Conservation (phyloP, 1,284 basidiomycete species). For the Trametes polyzona region DNA sequence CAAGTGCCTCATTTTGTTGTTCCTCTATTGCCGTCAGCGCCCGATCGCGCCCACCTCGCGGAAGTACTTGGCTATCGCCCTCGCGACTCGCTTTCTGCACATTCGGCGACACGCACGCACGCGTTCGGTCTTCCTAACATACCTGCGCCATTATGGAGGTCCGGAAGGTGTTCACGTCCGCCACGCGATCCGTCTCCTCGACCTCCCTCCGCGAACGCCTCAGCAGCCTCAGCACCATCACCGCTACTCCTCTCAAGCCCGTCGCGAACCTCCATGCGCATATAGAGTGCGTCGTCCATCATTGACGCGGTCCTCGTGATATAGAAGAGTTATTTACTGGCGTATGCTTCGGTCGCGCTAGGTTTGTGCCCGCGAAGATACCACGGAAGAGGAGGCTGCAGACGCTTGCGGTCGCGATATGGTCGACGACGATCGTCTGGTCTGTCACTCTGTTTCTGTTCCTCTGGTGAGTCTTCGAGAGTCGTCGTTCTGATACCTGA, state of each 20-base stretch:
- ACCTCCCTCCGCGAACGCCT: constrained; percentile 56
- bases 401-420: constrained; percentile 85
- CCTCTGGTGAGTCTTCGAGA: constrained; percentile 67
- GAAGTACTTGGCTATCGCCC: no score
- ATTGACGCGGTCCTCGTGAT: no score
- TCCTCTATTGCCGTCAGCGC: neutral
- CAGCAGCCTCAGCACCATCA: constrained; percentile 56
- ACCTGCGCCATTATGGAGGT: constrained; percentile 31
- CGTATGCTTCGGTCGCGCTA: constrained; percentile 32
- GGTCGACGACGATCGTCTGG: constrained; percentile 82
- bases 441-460: constrained; percentile 75
- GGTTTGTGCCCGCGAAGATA: constrained; percentile 75
- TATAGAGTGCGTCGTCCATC: constrained; percentile 66
- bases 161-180: constrained; percentile 35
- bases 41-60: no score
- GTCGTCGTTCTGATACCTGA: neutral
- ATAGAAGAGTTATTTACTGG: no score
- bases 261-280: constrained; percentile 64
- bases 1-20: neutral
- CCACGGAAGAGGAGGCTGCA: constrained; percentile 84
- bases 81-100: no score
- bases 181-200: constrained; percentile 39
- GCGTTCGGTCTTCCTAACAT: neutral
- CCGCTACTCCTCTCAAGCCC: constrained; percentile 57
- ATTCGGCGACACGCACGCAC: neutral